phyloP scores from a whole-genome alignment of 2,329 filamentous ascomycete species.

The Polychaeton citri region DNA sequence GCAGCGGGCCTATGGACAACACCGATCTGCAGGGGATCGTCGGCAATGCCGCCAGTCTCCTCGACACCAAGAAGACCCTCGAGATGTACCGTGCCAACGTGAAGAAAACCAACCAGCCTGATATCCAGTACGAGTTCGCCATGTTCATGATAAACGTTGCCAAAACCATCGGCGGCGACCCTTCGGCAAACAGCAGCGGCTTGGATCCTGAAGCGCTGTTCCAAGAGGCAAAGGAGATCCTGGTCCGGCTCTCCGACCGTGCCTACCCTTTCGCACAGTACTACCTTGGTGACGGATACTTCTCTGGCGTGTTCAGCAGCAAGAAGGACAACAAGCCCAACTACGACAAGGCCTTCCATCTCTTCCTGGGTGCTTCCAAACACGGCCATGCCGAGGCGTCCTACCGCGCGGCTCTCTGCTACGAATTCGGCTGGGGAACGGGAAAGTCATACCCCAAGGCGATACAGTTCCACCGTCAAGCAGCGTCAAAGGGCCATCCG shows the following conservation, averaged over 20 bases:
- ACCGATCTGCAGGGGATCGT: conserved; percentile 64
- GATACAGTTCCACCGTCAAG: conserved; percentile 80
- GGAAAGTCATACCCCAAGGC: conserved; percentile 82
- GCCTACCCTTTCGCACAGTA: conserved; percentile 97
- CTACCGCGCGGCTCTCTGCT: conserved; percentile 85
- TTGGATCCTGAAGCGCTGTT: conserved; percentile 49
- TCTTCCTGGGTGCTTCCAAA: conserved; percentile 88
- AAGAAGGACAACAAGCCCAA: conserved; percentile 65
- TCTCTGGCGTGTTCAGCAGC: conserved; percentile 89
- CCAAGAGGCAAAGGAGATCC: conserved; percentile 75
- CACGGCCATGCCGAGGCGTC: conserved; percentile 94
- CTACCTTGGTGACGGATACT: conserved; percentile 87
- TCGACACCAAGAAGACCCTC: conserved; percentile 84
- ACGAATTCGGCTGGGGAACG: conserved; percentile 96
- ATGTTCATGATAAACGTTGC: conserved; percentile 86
- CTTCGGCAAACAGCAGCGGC: conserved; percentile 15
- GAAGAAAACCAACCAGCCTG: conserved; percentile 86
- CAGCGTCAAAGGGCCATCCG: conserved; percentile 86
- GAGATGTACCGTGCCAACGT: conserved; percentile 97
- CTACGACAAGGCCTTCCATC: conserved; percentile 77
- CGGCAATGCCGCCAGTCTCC: conserved; percentile 77
- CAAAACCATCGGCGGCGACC: conserved; percentile 52
- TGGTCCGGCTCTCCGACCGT: conserved; percentile 72
- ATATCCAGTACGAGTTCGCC: conserved; percentile 91
- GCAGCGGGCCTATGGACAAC: conserved; percentile 55